Conservation (phyloP, 2,329 filamentous ascomycete genomes). For the Pseudocercospora pini-densiflorae region DNA sequence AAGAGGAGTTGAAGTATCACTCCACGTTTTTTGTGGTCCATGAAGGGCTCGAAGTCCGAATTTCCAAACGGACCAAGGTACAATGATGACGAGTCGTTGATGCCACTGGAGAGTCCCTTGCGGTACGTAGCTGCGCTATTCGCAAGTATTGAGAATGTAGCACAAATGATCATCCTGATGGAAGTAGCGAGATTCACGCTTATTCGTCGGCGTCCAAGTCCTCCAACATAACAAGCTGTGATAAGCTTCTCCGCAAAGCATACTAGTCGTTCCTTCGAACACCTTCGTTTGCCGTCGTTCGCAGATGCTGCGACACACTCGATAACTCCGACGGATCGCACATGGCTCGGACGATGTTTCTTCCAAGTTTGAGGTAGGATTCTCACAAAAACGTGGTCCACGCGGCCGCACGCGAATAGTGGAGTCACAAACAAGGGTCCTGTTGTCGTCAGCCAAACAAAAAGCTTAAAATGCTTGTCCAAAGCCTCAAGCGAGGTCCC, state of each 20-base stretch:
- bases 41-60: constrained; percentile 56
- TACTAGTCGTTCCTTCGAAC: not conserved
- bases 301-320: not conserved
- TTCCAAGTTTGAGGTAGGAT: not conserved
- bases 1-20: constrained; percentile 56
- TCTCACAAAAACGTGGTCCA: not conserved
- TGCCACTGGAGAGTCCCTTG: not conserved
- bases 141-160: not conserved
- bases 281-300: not conserved
- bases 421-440: not conserved
- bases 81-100: not conserved
- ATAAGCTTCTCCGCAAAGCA: constrained; percentile 4
- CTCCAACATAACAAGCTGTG: not conserved
- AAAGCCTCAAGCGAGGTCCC: not conserved
- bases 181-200: not conserved
- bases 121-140: not conserved
- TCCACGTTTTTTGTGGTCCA: constrained; percentile 66
- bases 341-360: not conserved
- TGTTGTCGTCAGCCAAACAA: not conserved
- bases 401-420: not conserved
- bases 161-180: not conserved
- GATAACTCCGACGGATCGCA: not conserved
- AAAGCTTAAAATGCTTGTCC: constrained; percentile 16
- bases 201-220: not conserved
- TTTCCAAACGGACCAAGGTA: constrained; percentile 45